Percentiles rank a stretch among this genome's conserved stretches.
Evolutionary conservation across 352 stramenopile genomes (phyloP).

Genomic region (Pythium sukuiense): DNA sequence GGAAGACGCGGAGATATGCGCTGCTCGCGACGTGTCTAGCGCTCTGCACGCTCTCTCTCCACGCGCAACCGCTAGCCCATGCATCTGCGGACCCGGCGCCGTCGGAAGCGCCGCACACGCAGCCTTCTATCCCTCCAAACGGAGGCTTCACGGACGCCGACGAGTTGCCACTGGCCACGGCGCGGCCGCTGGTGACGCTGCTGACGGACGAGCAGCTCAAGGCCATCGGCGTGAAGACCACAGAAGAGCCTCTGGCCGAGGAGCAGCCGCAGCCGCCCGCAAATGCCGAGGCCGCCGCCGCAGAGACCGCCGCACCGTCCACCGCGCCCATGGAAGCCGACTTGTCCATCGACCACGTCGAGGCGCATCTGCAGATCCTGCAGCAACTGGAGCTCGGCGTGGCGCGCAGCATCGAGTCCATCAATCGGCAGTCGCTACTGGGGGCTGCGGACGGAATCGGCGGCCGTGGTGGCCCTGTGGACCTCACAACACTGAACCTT

Average conservation of each 20-base stretch:
- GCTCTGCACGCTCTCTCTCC: not conserved
- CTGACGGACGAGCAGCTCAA: constrained; percentile 32
- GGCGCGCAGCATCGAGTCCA: constrained; percentile 57
- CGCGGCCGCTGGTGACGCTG: constrained; percentile 16
- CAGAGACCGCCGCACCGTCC: not conserved
- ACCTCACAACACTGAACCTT: constrained; percentile 31
- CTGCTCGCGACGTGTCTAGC: not conserved
- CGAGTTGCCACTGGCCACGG: constrained; percentile 19
- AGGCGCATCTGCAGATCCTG: constrained; percentile 73
- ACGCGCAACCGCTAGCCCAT: constrained; percentile 1
- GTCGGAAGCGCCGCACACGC: not conserved
- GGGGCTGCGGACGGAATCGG: constrained; percentile 26
- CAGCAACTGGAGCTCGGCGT: constrained; percentile 70
- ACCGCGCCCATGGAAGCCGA: constrained; percentile 32
- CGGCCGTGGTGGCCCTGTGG: not conserved
- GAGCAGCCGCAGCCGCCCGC: not conserved
- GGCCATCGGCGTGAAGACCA: constrained; percentile 28
- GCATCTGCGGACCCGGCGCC: not conserved
- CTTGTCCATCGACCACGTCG: constrained; percentile 75
- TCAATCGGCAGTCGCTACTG: constrained; percentile 28
- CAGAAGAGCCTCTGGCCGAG: not conserved
- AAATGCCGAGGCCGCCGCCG: not conserved
- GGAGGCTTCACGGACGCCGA: constrained; percentile 21
- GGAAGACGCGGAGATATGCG: not conserved
- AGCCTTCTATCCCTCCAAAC: constrained; percentile 3